Percentiles rank a stretch among this genome's conserved stretches.
Evolutionary conservation across 306 rosid genomes (phyloP).

Genomic region (Lathyrus tuberosus): DNA sequence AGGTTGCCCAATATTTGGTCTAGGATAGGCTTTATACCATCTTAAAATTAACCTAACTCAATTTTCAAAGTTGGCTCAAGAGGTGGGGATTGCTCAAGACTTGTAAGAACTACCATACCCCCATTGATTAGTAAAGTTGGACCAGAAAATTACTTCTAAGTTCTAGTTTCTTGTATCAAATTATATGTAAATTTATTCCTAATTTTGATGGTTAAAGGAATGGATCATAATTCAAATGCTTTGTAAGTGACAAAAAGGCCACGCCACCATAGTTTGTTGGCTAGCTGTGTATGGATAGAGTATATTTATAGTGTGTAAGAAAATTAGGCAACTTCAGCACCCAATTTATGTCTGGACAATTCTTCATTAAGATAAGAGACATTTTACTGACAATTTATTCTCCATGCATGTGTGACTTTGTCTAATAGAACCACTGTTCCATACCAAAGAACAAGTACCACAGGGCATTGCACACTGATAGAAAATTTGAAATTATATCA

Average conservation of each 20-base stretch:
- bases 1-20: not conserved
- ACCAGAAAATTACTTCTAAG: constrained; percentile 9
- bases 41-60: constrained; percentile 10
- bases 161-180: constrained; percentile 21
- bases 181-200: constrained; percentile 6
- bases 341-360: constrained; percentile 22
- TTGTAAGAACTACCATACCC: not conserved
- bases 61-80: not conserved
- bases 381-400: not conserved
- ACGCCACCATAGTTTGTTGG: constrained; percentile 14
- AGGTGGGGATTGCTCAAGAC: not conserved
- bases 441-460: constrained; percentile 7
- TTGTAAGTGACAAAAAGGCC: constrained; percentile 3
- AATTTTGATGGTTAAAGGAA: not conserved
- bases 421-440: constrained; percentile 12
- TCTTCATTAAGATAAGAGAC: constrained; percentile 22
- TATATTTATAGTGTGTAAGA: constrained; percentile 2
- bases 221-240: constrained; percentile 21
- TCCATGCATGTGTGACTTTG: constrained; percentile 21
- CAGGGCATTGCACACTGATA: constrained; percentile 6
- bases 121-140: constrained; percentile 4
- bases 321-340: constrained; percentile 6
- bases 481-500: not conserved
- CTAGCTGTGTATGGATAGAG: constrained; percentile 3
- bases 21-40: not conserved